Percentiles rank a stretch among this genome's conserved stretches.
These are phyloP conservation scores for Claviceps pazoutovae DNA, from an alignment of 2,329 filamentous ascomycete genomes.

Conservation along the genomic window DNA sequence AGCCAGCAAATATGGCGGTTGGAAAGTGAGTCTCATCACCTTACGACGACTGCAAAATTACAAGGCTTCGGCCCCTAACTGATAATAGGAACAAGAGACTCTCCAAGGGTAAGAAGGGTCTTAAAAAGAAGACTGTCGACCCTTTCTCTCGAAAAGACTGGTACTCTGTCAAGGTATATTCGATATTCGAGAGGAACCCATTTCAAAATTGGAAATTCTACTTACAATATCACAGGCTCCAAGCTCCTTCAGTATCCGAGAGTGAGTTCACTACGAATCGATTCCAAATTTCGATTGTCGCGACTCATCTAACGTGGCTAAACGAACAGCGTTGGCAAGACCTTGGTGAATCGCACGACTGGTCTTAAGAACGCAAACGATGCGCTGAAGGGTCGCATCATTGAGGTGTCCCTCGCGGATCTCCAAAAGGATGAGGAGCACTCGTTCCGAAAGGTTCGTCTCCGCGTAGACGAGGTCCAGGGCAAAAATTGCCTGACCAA, in stretches of 20 bases:
- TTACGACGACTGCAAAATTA: constrained; percentile 3
- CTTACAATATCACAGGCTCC: constrained; percentile 49
- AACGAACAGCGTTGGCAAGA: constrained; percentile 80
- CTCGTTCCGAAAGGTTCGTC: constrained; percentile 98
- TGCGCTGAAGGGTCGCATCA: constrained; percentile 93
- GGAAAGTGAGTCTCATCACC: constrained; percentile 36
- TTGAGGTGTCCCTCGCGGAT: constrained; percentile 97
- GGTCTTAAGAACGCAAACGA: constrained; percentile 99
- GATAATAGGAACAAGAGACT: constrained; percentile 89
- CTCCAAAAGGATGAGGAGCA: constrained; percentile 99
- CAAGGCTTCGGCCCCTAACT: constrained; percentile 8
- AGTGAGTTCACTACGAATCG: constrained; percentile 49
- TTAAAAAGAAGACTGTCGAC: constrained; percentile 98
- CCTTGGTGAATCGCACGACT: constrained; percentile 96
- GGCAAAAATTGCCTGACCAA: constrained; percentile 99
- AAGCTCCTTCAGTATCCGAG: constrained; percentile 87
- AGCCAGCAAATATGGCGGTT: constrained; percentile 45
- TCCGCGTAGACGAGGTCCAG: constrained; percentile 96
- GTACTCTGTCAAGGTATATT: constrained; percentile 83
- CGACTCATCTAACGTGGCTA: background rate
- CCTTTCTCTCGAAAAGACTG: constrained; percentile 99
- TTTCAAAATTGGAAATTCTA: background rate
- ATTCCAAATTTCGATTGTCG: background rate
- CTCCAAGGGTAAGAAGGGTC: constrained; percentile 99
- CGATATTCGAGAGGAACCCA: no score